Percentiles rank a stretch among this genome's conserved stretches.
Evolutionary conservation across 192 early-diverging fungal species (phyloP).

Genomic region (Cetraspora pellucida): DNA sequence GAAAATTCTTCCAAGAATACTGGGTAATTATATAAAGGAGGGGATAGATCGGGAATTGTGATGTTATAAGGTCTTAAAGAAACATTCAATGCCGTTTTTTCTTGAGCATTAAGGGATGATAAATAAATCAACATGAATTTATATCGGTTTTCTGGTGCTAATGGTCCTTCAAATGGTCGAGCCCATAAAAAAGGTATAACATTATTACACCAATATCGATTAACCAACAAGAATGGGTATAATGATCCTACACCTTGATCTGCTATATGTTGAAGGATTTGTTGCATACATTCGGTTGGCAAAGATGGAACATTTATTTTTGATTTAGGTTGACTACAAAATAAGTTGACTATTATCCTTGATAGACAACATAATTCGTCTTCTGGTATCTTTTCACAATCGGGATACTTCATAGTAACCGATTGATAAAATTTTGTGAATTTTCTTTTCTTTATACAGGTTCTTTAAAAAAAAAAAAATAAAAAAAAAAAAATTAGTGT

Average conservation of each 20-base stretch:
- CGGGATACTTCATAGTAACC: not conserved
- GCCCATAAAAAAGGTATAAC: constrained; percentile 8
- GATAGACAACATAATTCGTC: not conserved
- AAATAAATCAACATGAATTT: constrained; percentile 5
- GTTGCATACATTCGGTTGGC: constrained; percentile 21
- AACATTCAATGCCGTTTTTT: not conserved
- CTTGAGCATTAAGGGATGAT: not conserved
- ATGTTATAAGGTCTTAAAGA: not conserved
- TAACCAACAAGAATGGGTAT: constrained; percentile 12
- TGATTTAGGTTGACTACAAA: not conserved
- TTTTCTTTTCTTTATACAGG: too few species aligned
- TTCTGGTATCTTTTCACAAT: not conserved
- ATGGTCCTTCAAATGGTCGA: constrained; percentile 11
- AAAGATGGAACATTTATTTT: not conserved
- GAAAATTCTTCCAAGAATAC: constrained; percentile 5
- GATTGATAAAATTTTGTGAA: too few species aligned
- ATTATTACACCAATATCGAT: constrained; percentile 16
- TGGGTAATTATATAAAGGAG: not conserved
- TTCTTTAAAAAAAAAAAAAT: too few species aligned
- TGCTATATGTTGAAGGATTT: not conserved
- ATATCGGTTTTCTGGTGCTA: not conserved
- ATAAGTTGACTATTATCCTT: not conserved
- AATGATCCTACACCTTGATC: not conserved
- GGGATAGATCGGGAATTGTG: not conserved
- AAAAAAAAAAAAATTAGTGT: too few species aligned